Percentiles rank a stretch among this genome's conserved stretches.
These are phyloP conservation scores for Candida freyschussii DNA, from an alignment of 1,139 yeast genomes.

Conservation along the genomic window DNA sequence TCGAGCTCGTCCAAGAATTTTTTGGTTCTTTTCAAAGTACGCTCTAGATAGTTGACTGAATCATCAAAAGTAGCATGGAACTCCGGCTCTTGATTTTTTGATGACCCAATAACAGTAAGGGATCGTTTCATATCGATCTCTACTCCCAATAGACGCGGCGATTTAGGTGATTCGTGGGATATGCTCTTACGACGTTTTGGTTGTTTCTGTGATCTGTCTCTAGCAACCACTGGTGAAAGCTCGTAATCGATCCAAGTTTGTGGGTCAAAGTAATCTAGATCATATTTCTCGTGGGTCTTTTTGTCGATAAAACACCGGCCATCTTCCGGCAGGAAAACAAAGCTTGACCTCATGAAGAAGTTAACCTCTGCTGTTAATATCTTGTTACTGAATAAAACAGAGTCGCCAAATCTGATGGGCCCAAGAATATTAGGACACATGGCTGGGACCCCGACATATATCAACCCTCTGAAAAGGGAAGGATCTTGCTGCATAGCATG, in stretches of 20 bases:
- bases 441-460: slow-evolving; percentile 80
- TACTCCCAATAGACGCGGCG: slow-evolving; percentile 6
- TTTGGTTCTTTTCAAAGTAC: slow-evolving; percentile 58
- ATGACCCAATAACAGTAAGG: slow-evolving; percentile 4
- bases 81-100: slow-evolving; percentile 2
- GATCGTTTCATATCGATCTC: slow-evolving; percentile 17
- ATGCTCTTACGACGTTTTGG: slow-evolving; percentile 2
- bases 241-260: slow-evolving; percentile 75
- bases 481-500: slow-evolving; percentile 70
- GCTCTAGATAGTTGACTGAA: slow-evolving; percentile 57
- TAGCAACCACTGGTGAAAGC: slow-evolving; percentile 68
- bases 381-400: slow-evolving; percentile 67
- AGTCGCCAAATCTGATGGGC: slow-evolving; percentile 78
- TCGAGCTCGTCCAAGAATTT: slow-evolving; percentile 54
- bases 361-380: slow-evolving; percentile 76
- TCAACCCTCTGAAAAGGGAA: slow-evolving; percentile 59
- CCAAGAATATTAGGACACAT: slow-evolving; percentile 86
- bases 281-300: slow-evolving; percentile 51
- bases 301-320: slow-evolving; percentile 70
- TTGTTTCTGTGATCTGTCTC: slow-evolving; percentile 30
- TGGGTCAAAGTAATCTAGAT: slow-evolving; percentile 74
- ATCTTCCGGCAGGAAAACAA: slow-evolving; percentile 66
- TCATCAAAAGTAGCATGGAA: slow-evolving; percentile 46
- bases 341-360: slow-evolving; percentile 85
- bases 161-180: neutral